Evolutionary conservation across 805 yeast genomes (phyloP), one percentile per base, ranked within the genome.

Genomic region (Monosporozyma yasuniensis): DNA sequence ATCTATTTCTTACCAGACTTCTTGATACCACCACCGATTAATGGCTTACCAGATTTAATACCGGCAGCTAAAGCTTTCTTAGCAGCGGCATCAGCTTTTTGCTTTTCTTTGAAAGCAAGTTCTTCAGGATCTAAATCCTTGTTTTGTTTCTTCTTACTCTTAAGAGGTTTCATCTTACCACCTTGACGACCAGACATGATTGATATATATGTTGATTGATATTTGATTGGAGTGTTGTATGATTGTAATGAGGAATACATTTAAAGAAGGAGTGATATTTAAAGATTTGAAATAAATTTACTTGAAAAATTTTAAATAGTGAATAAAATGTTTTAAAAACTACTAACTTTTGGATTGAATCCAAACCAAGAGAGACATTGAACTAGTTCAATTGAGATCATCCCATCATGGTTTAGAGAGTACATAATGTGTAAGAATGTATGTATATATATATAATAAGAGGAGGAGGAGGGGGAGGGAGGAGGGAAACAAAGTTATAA

Each of bases 181-280:
- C 97, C 97, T 76, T 90, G 96, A 75, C 96, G 89, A 62, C 96
- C 89, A 47, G 96, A 88, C 96, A 89, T 88, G 12, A 18, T 38
- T 35, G 19, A 14, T 37, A 25, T 42, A 28, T 39, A 23, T 38
- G 42, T 39, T 39, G 25, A 9, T 32, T 3, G n/a, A 10, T 8
- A n/a, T n/a, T n/a, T n/a, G n/a, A n/a, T n/a, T n/a, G n/a, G n/a
- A n/a, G n/a, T n/a, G n/a, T n/a, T n/a, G n/a, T n/a, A n/a, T n/a
- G n/a, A n/a, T n/a, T n/a, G n/a, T n/a, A n/a, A n/a, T n/a, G n/a
- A n/a, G n/a, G n/a, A n/a, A n/a, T n/a, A n/a, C n/a, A n/a, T n/a
- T n/a, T n/a, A n/a, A n/a, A n/a, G n/a, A n/a, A n/a, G n/a, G 38
- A n/a, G 21, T 35, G 21, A 14, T 14, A 32, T 7, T 12, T 11